Evolutionary conservation across 306 rosid genomes (phyloP).

Genomic region (Biancaea sappan): DNA sequence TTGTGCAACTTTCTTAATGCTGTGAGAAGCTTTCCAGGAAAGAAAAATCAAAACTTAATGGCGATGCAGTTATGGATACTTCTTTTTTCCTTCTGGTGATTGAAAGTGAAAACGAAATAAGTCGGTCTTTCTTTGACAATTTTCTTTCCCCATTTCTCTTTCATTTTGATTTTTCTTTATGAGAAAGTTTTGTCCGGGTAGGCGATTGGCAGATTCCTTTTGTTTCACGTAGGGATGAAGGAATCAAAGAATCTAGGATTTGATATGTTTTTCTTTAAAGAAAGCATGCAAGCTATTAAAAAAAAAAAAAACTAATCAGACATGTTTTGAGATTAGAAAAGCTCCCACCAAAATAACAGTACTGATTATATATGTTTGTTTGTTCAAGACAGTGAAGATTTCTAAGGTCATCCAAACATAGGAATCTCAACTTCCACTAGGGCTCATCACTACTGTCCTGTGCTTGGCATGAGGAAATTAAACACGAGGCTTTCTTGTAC

Average conservation of each 20-base stretch:
- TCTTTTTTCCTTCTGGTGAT: conserved; percentile 44
- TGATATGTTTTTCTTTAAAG: conserved; percentile 48
- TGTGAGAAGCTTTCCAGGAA: conserved; percentile 47
- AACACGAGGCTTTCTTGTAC: no score
- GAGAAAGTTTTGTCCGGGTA: conserved; percentile 37
- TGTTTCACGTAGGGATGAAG: conserved; percentile 77
- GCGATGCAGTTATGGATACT: conserved; percentile 50
- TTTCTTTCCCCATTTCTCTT: no score
- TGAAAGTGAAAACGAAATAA: conserved; percentile 57
- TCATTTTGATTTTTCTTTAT: conserved; percentile 40
- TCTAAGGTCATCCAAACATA: conserved; percentile 50
- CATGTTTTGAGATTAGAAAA: conserved; percentile 34
- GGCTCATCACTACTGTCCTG: no score
- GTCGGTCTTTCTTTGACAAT: no score
- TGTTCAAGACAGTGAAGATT: conserved; percentile 31
- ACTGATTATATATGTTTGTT: conserved; percentile 23
- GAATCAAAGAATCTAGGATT: conserved; percentile 95
- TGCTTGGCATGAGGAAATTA: no score
- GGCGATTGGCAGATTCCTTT: conserved; percentile 89
- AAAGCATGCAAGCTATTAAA: conserved; percentile 38
- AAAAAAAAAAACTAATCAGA: conserved; percentile 41
- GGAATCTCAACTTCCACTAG: conserved; percentile 43
- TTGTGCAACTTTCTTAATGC: conserved; percentile 61
- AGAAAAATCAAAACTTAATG: conserved; percentile 25
- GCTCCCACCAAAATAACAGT: conserved; percentile 34